Base-by-base conservation (phyloP, 257 asterid genomes). In the Petunia axillaris region DNA sequence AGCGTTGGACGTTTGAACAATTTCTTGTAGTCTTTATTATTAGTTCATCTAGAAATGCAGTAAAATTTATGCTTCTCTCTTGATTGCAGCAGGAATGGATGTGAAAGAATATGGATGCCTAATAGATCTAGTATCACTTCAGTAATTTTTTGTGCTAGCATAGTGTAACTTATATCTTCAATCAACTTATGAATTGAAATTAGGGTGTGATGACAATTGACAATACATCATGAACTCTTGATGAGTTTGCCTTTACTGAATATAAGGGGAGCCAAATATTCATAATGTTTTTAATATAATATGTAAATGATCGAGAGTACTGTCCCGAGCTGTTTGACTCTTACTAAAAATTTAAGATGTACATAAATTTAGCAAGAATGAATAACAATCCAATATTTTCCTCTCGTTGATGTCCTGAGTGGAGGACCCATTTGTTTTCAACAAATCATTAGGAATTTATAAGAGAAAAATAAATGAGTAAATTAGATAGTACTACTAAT, bases 1-100 rank as follows among this genome's bases (percentile, higher is more conserved):
- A 50, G 64, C 75, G 7, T 62, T 78, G 64, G 39, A 78, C 60
- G 59, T 78, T 64, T 78, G 14, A 59, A 66, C 81, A 63, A 41
- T 77, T 78, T 78, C 75, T 63, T 78, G 75, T 63, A 44, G 73
- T 59, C n/a, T 63, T 48, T 66, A 35, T 50, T 0, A 73, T 11
- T 62, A 35, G 62, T 73, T 71, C 7, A 48, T 73, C 44, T 11
- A 35, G 77, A 35, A 73, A 71, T 48, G 77, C 48, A 73, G 77
- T 60, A 73, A 73, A 35, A 50, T 35, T 73, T 73, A 50, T 73
- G 77, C 77, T 73, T 50, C 44, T 48, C 25, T 2, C 39, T 35
- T 16, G 1, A 2, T 48, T 71, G 6, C 6, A 8, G 10, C 48
- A 9, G 40, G 41, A 11, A 4, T 3, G 9, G 2, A 53, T 53